Evolutionary conservation across 352 stramenopile species (phyloP).

Genomic region (Pythium aristosporum): DNA sequence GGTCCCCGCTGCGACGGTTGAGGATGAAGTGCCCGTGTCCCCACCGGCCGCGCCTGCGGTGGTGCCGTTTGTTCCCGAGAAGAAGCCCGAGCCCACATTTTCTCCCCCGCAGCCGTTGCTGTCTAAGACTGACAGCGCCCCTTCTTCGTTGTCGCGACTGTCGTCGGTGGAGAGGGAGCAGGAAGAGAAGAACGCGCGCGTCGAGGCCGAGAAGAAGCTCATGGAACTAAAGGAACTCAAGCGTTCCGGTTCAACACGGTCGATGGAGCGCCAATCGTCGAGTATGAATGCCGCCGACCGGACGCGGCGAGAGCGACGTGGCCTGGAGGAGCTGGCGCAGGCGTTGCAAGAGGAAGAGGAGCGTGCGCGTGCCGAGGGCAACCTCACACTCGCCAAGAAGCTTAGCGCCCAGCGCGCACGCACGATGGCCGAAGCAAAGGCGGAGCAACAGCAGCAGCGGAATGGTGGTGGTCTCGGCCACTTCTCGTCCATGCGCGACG

Average conservation of each 20-base stretch:
- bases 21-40: conserved; percentile 9
- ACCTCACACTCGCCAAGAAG: conserved; percentile 73
- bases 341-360: conserved; percentile 79
- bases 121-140: conserved; percentile 28
- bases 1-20: conserved; percentile 2
- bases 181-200: conserved; percentile 73
- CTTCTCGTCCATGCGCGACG: conserved; percentile 46
- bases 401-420: conserved; percentile 72
- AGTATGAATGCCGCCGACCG: conserved; percentile 60
- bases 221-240: conserved; percentile 80
- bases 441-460: conserved; percentile 34
- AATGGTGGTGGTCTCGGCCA: conserved; percentile 28
- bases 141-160: conserved; percentile 35
- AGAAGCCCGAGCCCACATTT: conserved; percentile 24
- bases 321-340: conserved; percentile 78
- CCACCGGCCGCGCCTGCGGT: conserved; percentile 21
- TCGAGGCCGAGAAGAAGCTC: conserved; percentile 80
- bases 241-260: conserved; percentile 57
- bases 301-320: conserved; percentile 66
- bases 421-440: conserved; percentile 60
- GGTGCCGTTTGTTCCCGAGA: conserved; percentile 9
- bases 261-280: conserved; percentile 44
- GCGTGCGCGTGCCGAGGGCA: conserved; percentile 72
- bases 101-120: conserved; percentile 30
- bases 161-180: conserved; percentile 53